Evolutionary conservation across 2,329 filamentous ascomycete species (phyloP).

Genomic region (Phaeosphaeriaceae sp.): DNA sequence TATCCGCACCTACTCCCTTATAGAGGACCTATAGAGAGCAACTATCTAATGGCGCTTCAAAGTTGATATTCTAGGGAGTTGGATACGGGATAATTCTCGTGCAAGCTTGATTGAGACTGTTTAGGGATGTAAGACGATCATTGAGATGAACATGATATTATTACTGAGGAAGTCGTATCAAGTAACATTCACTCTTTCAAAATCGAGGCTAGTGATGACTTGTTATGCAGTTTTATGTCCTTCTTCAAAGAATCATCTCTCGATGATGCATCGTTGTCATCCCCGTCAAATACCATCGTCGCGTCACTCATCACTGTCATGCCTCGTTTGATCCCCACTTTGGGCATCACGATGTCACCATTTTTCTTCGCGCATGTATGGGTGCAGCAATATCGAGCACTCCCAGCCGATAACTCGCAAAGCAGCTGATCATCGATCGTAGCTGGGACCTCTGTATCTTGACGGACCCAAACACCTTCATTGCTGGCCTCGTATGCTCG

Average conservation of each 20-base stretch:
- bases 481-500: slow-evolving; percentile 24
- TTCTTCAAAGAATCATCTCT: slow-evolving; percentile 1
- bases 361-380: slow-evolving; percentile 3
- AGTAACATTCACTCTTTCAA: neutral
- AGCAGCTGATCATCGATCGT: slow-evolving; percentile 9
- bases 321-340: slow-evolving; percentile 2
- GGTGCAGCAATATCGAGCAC: slow-evolving; percentile 4
- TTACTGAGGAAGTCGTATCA: neutral
- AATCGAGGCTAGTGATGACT: slow-evolving; percentile 1
- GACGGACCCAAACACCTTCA: slow-evolving; percentile 2
- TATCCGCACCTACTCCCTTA: no score
- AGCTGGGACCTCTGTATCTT: slow-evolving; percentile 5
- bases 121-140: no score
- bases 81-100: no score
- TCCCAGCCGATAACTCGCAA: slow-evolving; percentile 3
- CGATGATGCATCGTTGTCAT: neutral
- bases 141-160: no score
- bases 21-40: no score
- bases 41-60: no score
- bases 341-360: slow-evolving; percentile 4
- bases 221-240: neutral
- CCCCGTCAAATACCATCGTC: slow-evolving; percentile 2
- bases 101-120: no score
- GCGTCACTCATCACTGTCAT: slow-evolving; percentile 8
- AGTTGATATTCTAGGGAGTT: no score